A percentile compares a stretch with the other conserved stretches of the same genome.
Evolutionary conservation across 371 early-diverging fungal species (phyloP).

Genomic region (Rhizopus microsporus): DNA sequence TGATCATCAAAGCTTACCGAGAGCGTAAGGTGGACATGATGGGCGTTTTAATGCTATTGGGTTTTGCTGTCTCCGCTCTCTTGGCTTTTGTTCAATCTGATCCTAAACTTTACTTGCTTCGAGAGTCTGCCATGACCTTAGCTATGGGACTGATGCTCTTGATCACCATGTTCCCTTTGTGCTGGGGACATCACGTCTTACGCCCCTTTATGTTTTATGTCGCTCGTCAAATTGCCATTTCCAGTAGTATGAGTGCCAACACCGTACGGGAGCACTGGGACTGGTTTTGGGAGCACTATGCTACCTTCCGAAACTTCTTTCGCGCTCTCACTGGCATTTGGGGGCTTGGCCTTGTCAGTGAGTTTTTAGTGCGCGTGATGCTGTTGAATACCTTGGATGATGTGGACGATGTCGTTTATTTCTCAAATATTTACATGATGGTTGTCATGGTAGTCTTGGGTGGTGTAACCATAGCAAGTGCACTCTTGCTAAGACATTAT

Average conservation of each 20-base stretch:
- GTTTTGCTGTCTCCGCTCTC: constrained; percentile 47
- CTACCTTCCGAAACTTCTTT: constrained; percentile 37
- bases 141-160: constrained; percentile 50
- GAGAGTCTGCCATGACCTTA: constrained; percentile 53
- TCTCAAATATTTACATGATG: constrained; percentile 46
- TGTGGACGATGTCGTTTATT: constrained; percentile 44
- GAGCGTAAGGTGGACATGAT: constrained; percentile 48
- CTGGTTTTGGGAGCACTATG: constrained; percentile 44
- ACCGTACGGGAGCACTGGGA: constrained; percentile 40
- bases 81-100: constrained; percentile 49
- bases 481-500: constrained; percentile 36
- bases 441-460: constrained; percentile 33
- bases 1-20: constrained; percentile 30
- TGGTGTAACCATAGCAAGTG: constrained; percentile 28
- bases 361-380: constrained; percentile 43
- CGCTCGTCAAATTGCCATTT: constrained; percentile 42
- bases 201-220: constrained; percentile 52
- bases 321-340: constrained; percentile 40
- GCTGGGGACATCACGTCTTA: constrained; percentile 26
- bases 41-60: constrained; percentile 46
- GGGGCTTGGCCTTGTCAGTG: constrained; percentile 47
- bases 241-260: constrained; percentile 26
- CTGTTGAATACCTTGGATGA: constrained; percentile 40
- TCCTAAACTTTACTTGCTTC: constrained; percentile 47
- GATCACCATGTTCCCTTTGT: constrained; percentile 42